phyloP scores from a whole-genome alignment of 2,329 filamentous ascomycete genomes.

The Bipolaris bicolor region DNA sequence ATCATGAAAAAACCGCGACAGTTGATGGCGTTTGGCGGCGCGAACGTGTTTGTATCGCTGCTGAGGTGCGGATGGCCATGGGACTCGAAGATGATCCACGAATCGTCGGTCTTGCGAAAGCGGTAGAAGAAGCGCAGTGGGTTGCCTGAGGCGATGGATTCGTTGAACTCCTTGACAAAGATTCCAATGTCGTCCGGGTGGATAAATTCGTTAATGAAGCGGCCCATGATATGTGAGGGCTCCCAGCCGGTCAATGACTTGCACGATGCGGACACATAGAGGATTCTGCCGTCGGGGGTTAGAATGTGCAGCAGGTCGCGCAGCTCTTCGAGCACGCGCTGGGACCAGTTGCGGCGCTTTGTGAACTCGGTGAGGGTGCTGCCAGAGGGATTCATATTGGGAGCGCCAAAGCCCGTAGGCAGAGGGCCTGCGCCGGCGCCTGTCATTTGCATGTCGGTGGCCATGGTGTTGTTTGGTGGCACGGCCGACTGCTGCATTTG shows the following conservation, averaged over 20 bases:
- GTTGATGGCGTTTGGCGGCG: conserved; percentile 64
- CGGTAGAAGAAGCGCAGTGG: conserved; percentile 85
- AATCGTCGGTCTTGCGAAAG: conserved; percentile 74
- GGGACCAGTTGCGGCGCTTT: conserved; percentile 78
- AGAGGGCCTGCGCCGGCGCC: conserved; percentile 62
- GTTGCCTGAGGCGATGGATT: conserved; percentile 82
- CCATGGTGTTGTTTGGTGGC: conserved; percentile 33
- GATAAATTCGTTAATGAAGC: conserved; percentile 79
- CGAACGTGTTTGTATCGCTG: conserved; percentile 67
- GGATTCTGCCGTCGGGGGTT: conserved; percentile 80
- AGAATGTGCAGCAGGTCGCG: conserved; percentile 89
- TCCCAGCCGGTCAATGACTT: conserved; percentile 77
- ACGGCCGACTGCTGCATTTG: conserved; percentile 36
- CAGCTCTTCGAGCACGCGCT: conserved; percentile 86
- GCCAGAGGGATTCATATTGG: conserved; percentile 51
- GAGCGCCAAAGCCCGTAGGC: conserved; percentile 60
- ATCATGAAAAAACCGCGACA: conserved; percentile 95
- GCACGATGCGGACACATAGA: conserved; percentile 84
- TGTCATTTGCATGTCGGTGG: conserved; percentile 43
- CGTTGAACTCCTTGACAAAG: conserved; percentile 86
- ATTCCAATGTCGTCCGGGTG: conserved; percentile 84
- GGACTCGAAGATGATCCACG: conserved; percentile 84
- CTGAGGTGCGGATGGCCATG: conserved; percentile 90
- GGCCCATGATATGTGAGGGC: conserved; percentile 71
- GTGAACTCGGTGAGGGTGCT: conserved; percentile 70